Evolutionary conservation across 1,139 yeast species (phyloP), one percentile per base, ranked within the genome.

Genomic region (Debaryomyces psychrophilus): DNA sequence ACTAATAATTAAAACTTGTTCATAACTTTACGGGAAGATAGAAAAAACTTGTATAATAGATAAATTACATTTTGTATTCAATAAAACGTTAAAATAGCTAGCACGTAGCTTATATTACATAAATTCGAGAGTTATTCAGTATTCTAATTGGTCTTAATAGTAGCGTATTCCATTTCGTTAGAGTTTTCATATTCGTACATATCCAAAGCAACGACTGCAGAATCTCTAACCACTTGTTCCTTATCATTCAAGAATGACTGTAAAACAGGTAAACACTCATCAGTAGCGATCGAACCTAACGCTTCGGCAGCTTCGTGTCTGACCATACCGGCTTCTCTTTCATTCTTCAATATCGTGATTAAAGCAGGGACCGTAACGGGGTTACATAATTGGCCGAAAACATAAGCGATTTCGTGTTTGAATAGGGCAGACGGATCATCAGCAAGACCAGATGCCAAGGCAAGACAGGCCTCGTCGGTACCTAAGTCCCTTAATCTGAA

Each of bases 301-400:
- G 99, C 99, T 71, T 95, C 99, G 26, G 99, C 99, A 47, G 99
- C 99, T 71, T 95, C 99, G 65, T 95, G 99, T 72, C 99, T 86
- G 29, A 95, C 99, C 99, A 95, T 95, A 50, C 95, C 96, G 39
- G 95, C 98, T 72, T 95, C 97, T 14, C 69, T 63, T 48, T 77
- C 81, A 65, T 89, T 83, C 57, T 83, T 82, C 59, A 95, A 79
- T 7, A 93, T 92, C 67, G 87, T 84, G 52, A 90, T 79, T 56
- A 95, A 79, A 20, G 95, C 77, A 39, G 97, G 97, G 31, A 93
- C 96, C 33, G 96, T 85, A 28, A 85, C 90, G 14, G 98, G 97
- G 67, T 89, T 90, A 65, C 96, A 89, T 63, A 95, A 77, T 72
- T 95, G 99, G 41, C 99, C 99, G 64, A 93, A 92, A 17, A 95